A percentile compares a stretch with the other conserved stretches of the same genome.
Evolutionary conservation across 2,329 filamentous ascomycete species (phyloP).

Genomic region (Catunica adiposa): DNA sequence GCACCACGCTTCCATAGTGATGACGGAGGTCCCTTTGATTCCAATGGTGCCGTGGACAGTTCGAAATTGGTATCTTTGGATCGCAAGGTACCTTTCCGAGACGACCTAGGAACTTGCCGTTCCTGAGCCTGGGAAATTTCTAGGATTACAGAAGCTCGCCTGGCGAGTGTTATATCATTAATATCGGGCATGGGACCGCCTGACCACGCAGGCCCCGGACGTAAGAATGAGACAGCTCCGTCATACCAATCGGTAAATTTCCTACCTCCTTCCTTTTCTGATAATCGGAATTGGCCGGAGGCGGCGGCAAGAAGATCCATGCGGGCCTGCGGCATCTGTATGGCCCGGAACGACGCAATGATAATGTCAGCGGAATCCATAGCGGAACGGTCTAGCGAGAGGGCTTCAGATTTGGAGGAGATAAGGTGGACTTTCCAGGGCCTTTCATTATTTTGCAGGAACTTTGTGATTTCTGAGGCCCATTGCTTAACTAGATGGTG

Average conservation of each 20-base stretch:
- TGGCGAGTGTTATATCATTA: neutral
- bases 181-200: neutral
- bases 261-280: slow-evolving; percentile 14
- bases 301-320: slow-evolving; percentile 11
- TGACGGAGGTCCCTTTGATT: neutral
- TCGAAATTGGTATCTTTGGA: slow-evolving; percentile 3
- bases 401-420: slow-evolving; percentile 8
- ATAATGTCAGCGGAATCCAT: slow-evolving; percentile 24
- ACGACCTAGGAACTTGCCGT: slow-evolving; percentile 5
- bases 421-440: slow-evolving; percentile 19
- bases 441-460: slow-evolving; percentile 17
- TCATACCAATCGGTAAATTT: slow-evolving; percentile 13
- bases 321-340: slow-evolving; percentile 6
- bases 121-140: neutral
- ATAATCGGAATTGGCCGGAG: slow-evolving; percentile 12
- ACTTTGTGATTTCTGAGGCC: slow-evolving; percentile 21
- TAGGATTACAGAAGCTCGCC: neutral
- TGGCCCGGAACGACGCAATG: slow-evolving; percentile 20
- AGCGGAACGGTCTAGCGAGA: slow-evolving; percentile 7
- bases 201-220: neutral
- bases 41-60: neutral
- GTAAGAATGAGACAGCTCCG: slow-evolving; percentile 3
- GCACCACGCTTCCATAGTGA: slow-evolving; percentile 12
- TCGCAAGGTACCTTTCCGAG: neutral
- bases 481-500: slow-evolving; percentile 26